phyloP scores from a whole-genome alignment of 2,329 filamentous ascomycete genomes.

The Simplicillium aogashimaense region DNA sequence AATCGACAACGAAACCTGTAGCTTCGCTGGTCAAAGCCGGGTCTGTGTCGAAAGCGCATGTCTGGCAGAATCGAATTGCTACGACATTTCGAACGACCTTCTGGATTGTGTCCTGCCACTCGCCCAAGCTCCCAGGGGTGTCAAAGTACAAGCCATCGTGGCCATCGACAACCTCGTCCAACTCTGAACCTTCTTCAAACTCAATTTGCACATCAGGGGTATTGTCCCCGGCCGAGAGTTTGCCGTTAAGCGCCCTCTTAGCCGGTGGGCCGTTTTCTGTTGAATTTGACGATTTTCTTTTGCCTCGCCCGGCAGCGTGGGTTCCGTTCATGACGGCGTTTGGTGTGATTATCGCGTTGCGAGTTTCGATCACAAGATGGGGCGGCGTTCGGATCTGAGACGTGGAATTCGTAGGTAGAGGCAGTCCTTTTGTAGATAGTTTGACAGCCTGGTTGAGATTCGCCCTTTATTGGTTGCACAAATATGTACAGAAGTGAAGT shows the following conservation, averaged over 20 bases:
- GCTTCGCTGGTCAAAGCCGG: conserved; percentile 87
- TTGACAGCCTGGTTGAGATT: no score
- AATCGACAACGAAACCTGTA: conserved; percentile 95
- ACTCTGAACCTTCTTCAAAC: conserved; percentile 30
- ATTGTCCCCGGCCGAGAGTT: conserved; percentile 37
- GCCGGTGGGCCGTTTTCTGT: conserved; percentile 23
- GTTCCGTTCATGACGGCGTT: conserved; percentile 31
- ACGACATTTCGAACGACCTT: conserved; percentile 91
- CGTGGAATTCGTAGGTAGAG: no score
- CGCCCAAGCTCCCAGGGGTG: conserved; percentile 33
- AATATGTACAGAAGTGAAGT: no score
- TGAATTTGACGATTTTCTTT: conserved; percentile 41
- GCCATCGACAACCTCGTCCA: conserved; percentile 27
- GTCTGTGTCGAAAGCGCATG: conserved; percentile 97
- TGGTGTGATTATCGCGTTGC: background rate
- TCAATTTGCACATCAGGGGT: conserved; percentile 31
- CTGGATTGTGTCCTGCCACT: conserved; percentile 95
- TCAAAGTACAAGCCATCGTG: conserved; percentile 22
- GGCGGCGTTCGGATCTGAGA: conserved; percentile 8
- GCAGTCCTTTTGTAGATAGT: no score
- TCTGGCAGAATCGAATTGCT: conserved; percentile 98
- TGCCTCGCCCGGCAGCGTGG: conserved; percentile 30
- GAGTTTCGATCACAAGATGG: conserved; percentile 4
- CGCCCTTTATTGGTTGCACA: no score
- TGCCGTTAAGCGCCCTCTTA: conserved; percentile 33